Conservation (phyloP, 2,329 filamentous ascomycete species). For the Rutstroemia sp. region DNA sequence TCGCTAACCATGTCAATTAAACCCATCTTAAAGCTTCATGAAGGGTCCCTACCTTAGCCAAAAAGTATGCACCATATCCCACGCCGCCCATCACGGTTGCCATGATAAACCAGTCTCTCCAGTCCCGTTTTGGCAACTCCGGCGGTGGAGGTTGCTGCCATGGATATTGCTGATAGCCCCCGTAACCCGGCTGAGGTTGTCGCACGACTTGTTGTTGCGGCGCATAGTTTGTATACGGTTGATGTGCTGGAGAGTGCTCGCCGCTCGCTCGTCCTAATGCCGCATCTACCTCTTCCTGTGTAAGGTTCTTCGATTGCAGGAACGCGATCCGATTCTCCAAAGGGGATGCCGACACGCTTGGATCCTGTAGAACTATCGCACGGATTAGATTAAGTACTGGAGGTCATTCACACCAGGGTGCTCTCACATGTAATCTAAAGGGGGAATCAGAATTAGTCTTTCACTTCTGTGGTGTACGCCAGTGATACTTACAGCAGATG, state of each 20-base stretch:
- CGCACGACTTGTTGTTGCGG: conserved; percentile 36
- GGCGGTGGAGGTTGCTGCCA: conserved; percentile 51
- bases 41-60: conserved; percentile 63
- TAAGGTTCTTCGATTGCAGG: conserved; percentile 92
- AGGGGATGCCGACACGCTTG: conserved; percentile 81
- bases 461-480: background rate
- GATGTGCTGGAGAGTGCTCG: conserved; percentile 36
- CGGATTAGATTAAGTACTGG: conserved; percentile 12
- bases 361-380: conserved; percentile 77
- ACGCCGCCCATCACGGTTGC: conserved; percentile 89
- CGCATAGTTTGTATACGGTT: conserved; percentile 34
- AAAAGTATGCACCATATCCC: conserved; percentile 78
- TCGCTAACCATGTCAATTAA: conserved; percentile 44
- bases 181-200: conserved; percentile 36
- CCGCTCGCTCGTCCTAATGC: conserved; percentile 71
- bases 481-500: conserved; percentile 61
- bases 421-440: conserved; percentile 30
- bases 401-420: background rate
- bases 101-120: conserved; percentile 99
- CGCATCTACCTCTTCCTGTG: conserved; percentile 85
- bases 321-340: conserved; percentile 90
- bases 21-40: background rate
- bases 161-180: conserved; percentile 41
- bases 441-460: conserved; percentile 19
- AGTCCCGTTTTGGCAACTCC: conserved; percentile 71